These are phyloP conservation scores for Hypoxylon sp. DNA, from an alignment of 2,329 filamentous ascomycete species.

Conservation along the genomic window DNA sequence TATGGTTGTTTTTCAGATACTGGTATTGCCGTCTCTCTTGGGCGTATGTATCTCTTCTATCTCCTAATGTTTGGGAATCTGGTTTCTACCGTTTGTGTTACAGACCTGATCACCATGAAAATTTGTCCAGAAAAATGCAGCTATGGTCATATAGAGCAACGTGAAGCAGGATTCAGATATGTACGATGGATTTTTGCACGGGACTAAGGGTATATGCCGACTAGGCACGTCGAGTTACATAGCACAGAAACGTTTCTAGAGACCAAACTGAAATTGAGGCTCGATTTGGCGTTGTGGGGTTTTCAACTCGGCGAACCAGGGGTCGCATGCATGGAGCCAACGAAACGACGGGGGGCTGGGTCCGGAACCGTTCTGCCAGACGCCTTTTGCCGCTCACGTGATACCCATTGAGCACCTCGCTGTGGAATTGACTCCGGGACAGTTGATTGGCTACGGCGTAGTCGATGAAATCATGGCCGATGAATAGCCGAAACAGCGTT, in stretches of 20 bases:
- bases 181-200: neutral
- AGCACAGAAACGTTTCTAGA: neutral
- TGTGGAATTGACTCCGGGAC: slow-evolving; percentile 16
- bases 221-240: no score
- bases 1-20: no score
- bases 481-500: neutral
- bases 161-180: neutral
- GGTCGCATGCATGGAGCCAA: neutral
- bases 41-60: neutral
- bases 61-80: neutral
- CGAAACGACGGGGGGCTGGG: neutral
- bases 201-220: neutral
- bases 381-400: slow-evolving; percentile 19
- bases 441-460: slow-evolving; percentile 19
- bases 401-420: slow-evolving; percentile 31
- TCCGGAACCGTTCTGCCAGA: neutral
- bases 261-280: slow-evolving; percentile 1
- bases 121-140: neutral
- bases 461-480: neutral
- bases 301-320: neutral
- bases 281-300: slow-evolving; percentile 12
- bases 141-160: neutral
- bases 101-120: neutral
- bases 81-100: neutral
- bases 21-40: neutral